These are phyloP conservation scores for Zygotorulaspora chibaensis DNA, from an alignment of 805 yeast genomes.

Conservation along the genomic window DNA sequence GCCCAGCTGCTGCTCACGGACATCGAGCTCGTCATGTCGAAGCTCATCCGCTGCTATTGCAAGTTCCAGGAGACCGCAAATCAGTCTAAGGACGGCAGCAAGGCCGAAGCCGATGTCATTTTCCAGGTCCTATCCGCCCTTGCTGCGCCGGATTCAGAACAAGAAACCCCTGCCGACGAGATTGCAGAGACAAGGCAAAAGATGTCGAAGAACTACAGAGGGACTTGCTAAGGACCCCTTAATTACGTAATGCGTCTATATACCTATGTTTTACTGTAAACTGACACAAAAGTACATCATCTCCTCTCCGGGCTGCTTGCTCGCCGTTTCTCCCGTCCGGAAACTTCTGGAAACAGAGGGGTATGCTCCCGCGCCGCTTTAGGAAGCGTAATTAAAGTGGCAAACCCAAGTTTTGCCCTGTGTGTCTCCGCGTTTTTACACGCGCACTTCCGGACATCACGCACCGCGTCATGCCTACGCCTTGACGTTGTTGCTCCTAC, in stretches of 20 bases:
- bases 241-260: background rate
- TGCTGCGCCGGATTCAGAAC: constrained; percentile 22
- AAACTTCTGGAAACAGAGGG: background rate
- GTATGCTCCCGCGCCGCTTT: background rate
- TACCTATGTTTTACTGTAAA: too few species aligned
- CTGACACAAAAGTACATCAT: too few species aligned
- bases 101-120: constrained; percentile 15
- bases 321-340: background rate
- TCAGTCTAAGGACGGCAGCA: constrained; percentile 5
- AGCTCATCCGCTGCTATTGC: constrained; percentile 20
- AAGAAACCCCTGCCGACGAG: constrained; percentile 5
- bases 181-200: constrained; percentile 12
- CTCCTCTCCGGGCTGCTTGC: too few species aligned
- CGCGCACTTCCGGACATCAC: too few species aligned
- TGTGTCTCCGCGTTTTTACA: too few species aligned
- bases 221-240: constrained; percentile 25
- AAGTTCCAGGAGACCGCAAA: constrained; percentile 7
- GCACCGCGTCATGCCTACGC: too few species aligned
- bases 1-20: constrained; percentile 34
- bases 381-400: background rate
- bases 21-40: constrained; percentile 20
- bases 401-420: too few species aligned
- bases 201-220: constrained; percentile 28
- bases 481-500: background rate
- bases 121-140: constrained; percentile 23